A percentile compares a stretch with the other conserved stretches of the same genome.
Evolutionary conservation across 1,139 yeast genomes (phyloP).

Genomic region (Saccharomyces hybrid): DNA sequence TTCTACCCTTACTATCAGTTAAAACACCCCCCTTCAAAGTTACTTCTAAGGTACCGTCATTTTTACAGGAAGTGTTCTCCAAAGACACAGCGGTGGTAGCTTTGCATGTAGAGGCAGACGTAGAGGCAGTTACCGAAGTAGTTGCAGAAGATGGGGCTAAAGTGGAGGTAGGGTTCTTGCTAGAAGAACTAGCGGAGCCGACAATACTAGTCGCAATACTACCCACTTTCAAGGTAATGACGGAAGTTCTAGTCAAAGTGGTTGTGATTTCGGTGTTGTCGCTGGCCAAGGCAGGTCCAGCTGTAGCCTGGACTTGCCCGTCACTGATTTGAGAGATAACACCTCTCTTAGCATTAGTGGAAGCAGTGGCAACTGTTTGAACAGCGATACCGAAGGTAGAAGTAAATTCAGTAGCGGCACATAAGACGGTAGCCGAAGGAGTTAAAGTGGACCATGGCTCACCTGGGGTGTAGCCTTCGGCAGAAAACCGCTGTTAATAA

Average conservation of each 20-base stretch:
- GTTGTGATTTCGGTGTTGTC: slow-evolving; percentile 3
- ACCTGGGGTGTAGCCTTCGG: background rate
- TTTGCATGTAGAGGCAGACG: slow-evolving; percentile 22
- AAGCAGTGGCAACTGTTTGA: background rate
- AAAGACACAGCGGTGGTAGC: slow-evolving; percentile 13
- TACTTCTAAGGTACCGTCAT: slow-evolving; percentile 48
- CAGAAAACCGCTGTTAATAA: background rate
- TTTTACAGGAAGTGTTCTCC: slow-evolving; percentile 43
- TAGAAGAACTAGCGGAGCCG: slow-evolving; percentile 5
- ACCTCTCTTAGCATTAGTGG: background rate
- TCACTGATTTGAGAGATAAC: background rate
- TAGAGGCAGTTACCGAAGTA: slow-evolving; percentile 37
- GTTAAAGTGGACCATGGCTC: slow-evolving; percentile 2
- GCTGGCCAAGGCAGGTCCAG: slow-evolving; percentile 1
- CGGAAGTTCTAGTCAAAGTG: slow-evolving; percentile 7
- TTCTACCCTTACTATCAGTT: slow-evolving; percentile 59
- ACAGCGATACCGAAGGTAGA: slow-evolving; percentile 1
- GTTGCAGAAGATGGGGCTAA: slow-evolving; percentile 5
- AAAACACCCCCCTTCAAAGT: slow-evolving; percentile 48
- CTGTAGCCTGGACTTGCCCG: slow-evolving; percentile 1
- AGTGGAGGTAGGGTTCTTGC: slow-evolving; percentile 6
- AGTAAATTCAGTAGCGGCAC: background rate
- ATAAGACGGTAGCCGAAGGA: background rate
- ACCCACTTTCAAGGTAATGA: background rate
- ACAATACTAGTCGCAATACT: slow-evolving; percentile 17